Percentiles rank a stretch among this genome's conserved stretches.
phyloP scores from a whole-genome alignment of 2,329 filamentous ascomycete species.

The Helminthosporium solani region DNA sequence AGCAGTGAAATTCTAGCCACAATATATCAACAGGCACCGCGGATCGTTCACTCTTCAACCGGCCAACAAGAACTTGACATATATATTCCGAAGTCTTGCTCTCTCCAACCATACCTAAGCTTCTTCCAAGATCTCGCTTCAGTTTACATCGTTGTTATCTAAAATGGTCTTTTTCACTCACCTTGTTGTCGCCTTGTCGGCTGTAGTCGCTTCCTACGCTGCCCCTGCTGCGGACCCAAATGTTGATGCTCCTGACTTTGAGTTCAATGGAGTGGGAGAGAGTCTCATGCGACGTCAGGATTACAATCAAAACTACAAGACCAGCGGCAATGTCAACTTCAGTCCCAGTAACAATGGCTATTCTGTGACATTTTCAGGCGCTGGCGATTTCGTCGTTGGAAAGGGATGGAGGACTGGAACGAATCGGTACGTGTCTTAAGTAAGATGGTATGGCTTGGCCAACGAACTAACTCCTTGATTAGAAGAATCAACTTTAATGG shows the following conservation, averaged over 20 bases:
- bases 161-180: slow-evolving; percentile 31
- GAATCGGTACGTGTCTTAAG: slow-evolving; percentile 17
- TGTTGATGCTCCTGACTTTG: slow-evolving; percentile 31
- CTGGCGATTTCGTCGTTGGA: slow-evolving; percentile 34
- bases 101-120: slow-evolving; percentile 7
- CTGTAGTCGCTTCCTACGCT: slow-evolving; percentile 21
- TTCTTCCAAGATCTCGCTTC: slow-evolving; percentile 4
- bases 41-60: not conserved
- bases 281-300: slow-evolving; percentile 29
- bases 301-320: slow-evolving; percentile 40
- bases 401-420: slow-evolving; percentile 36
- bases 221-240: slow-evolving; percentile 20
- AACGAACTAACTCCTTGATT: not conserved
- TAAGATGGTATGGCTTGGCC: not conserved
- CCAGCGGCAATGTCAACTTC: slow-evolving; percentile 32
- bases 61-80: slow-evolving; percentile 14
- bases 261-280: slow-evolving; percentile 16
- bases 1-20: not conserved
- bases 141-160: slow-evolving; percentile 6
- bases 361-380: slow-evolving; percentile 29
- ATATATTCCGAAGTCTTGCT: slow-evolving; percentile 18
- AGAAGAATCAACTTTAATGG: slow-evolving; percentile 33
- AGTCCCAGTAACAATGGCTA: slow-evolving; percentile 29
- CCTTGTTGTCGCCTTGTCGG: slow-evolving; percentile 23
- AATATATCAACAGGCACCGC: not conserved